These are phyloP conservation scores for Psilocybe sp. DNA, from an alignment of 768 basidiomycete genomes.

Conservation along the genomic window DNA sequence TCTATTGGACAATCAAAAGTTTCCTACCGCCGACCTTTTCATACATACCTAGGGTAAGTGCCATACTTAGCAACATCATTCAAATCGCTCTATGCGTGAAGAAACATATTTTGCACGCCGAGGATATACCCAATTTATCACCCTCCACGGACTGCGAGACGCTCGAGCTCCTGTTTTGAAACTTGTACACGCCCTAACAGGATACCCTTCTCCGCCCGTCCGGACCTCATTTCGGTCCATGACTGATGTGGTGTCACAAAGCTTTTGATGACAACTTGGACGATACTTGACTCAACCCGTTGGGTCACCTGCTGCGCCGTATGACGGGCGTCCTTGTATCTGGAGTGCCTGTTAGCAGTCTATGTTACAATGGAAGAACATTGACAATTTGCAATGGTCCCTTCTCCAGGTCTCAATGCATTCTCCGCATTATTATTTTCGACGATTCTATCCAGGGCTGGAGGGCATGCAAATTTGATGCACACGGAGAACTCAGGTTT, in stretches of 20 bases:
- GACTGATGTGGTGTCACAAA: too few species aligned
- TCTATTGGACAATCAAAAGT: constrained; percentile 4
- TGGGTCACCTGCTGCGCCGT: too few species aligned
- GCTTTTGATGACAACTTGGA: too few species aligned
- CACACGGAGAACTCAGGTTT: constrained; percentile 1
- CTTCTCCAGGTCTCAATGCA: too few species aligned
- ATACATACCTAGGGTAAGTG: constrained; percentile 5
- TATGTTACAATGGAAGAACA: too few species aligned
- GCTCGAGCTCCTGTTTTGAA: neutral
- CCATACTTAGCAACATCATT: constrained; percentile 2
- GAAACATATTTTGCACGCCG: neutral
- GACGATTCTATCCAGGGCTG: neutral
- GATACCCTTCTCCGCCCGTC: constrained; percentile 2
- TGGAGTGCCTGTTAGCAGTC: too few species aligned
- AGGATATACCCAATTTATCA: constrained; percentile 2
- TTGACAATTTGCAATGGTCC: too few species aligned
- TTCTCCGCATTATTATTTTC: too few species aligned
- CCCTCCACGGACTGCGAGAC: constrained; percentile 2
- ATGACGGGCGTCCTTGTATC: too few species aligned
- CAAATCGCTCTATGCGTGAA: neutral
- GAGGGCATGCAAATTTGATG: neutral
- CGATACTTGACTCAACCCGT: too few species aligned
- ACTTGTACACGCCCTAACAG: neutral
- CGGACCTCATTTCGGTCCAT: neutral
- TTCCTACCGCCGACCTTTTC: constrained; percentile 2